Evolutionary conservation across 2,329 filamentous ascomycete species (phyloP).

Genomic region (Alternaria novae-zelandiae): DNA sequence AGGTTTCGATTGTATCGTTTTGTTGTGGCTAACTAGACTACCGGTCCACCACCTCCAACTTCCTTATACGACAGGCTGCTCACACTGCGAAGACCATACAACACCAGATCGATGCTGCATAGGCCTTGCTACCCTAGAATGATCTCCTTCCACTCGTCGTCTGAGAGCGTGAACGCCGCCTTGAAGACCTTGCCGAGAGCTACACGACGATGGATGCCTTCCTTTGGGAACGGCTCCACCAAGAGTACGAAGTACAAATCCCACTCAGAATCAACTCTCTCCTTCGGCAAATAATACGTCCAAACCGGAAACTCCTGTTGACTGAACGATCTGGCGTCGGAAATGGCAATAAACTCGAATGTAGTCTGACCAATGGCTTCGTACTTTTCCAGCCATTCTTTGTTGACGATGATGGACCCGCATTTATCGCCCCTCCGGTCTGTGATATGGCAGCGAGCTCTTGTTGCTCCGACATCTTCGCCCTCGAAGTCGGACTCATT

Average conservation of each 20-base stretch:
- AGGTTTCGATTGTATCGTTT: constrained; percentile 5
- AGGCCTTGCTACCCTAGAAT: no score
- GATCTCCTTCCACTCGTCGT: background rate
- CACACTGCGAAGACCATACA: no score
- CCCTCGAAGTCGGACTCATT: rapidly evolving
- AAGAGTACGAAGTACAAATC: background rate
- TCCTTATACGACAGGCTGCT: no score
- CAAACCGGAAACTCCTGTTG: background rate
- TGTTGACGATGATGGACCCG: background rate
- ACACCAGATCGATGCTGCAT: no score
- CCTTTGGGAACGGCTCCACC: background rate
- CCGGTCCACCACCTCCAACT: no score
- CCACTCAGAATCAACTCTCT: background rate
- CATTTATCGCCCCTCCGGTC: background rate
- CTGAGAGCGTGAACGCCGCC: background rate
- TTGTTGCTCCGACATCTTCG: rapidly evolving
- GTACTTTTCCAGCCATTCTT: background rate
- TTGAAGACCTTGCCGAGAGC: background rate
- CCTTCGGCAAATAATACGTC: background rate
- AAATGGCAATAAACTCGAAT: background rate
- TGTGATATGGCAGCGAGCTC: background rate
- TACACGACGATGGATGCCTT: background rate
- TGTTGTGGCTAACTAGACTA: background rate
- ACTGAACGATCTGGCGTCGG: background rate
- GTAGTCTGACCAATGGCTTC: background rate